A percentile compares a stretch with the other conserved stretches of the same genome.
These are phyloP conservation scores for Westerdykella sp. DNA, from an alignment of 2,329 filamentous ascomycete genomes.

Conservation along the genomic window DNA sequence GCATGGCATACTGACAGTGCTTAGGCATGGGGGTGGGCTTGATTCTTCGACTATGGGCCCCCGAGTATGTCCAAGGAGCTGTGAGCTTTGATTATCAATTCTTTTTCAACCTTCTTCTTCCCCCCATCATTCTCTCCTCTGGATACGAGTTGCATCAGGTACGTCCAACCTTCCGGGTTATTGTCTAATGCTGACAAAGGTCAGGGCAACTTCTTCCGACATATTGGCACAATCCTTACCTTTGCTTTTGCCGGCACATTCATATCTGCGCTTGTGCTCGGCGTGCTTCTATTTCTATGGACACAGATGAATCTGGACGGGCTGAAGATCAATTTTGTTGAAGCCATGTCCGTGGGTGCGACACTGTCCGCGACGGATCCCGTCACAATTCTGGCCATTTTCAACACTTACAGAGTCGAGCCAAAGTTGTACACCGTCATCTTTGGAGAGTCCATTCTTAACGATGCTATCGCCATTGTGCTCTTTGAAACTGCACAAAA, in stretches of 20 bases:
- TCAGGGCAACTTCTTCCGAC: constrained; percentile 91
- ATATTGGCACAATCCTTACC: constrained; percentile 93
- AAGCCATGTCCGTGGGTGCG: constrained; percentile 92
- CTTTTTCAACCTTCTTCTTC: constrained; percentile 98
- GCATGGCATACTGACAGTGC: constrained; percentile 15
- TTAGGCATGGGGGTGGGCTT: constrained; percentile 92
- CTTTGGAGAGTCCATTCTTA: constrained; percentile 95
- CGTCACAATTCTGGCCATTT: constrained; percentile 95
- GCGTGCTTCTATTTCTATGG: constrained; percentile 81
- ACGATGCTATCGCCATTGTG: constrained; percentile 97
- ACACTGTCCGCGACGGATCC: constrained; percentile 96
- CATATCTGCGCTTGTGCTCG: constrained; percentile 91
- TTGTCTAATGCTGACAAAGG: not conserved
- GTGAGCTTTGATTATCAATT: constrained; percentile 99
- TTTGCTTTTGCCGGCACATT: constrained; percentile 98
- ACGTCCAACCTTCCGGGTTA: constrained; percentile 8
- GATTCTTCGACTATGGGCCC: constrained; percentile 73
- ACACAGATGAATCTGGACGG: constrained; percentile 80
- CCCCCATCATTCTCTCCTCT: constrained; percentile 93
- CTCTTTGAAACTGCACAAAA: constrained; percentile 96
- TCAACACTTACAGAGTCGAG: constrained; percentile 98
- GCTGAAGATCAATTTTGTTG: constrained; percentile 81
- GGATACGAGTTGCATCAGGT: constrained; percentile 93
- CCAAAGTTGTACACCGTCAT: constrained; percentile 98
- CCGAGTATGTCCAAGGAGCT: constrained; percentile 77